Conservation (phyloP, 179 eudicot genomes). For the Spergularia azorica region DNA sequence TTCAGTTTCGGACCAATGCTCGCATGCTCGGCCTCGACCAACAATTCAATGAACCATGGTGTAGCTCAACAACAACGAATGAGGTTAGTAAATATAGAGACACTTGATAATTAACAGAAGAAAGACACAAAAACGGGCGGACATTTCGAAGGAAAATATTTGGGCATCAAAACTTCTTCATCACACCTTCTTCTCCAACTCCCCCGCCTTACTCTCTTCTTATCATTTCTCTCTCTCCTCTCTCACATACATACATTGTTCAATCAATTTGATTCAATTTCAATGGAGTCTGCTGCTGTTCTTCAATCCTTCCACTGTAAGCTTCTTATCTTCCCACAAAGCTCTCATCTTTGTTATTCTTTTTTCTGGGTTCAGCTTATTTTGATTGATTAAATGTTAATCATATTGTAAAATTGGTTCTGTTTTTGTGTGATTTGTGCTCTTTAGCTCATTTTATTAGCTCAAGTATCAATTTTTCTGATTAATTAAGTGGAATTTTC, state of each 20-base stretch:
- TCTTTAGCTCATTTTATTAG: neutral
- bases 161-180: neutral
- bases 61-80: no score
- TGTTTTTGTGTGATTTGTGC: neutral
- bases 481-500: neutral
- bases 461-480: slow-evolving; percentile 2
- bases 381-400: neutral
- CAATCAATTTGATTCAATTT: neutral
- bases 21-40: no score
- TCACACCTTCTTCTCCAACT: neutral
- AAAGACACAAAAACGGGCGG: slow-evolving; percentile 22
- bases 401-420: neutral
- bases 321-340: neutral
- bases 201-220: neutral
- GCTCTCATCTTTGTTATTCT: neutral
- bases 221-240: slow-evolving; percentile 11
- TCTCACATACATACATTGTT: neutral
- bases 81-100: no score
- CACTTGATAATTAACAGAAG: no score
- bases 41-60: no score
- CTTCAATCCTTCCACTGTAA: slow-evolving; percentile 34
- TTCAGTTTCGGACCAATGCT: no score
- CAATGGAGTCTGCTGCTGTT: slow-evolving; percentile 35
- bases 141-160: slow-evolving; percentile 29
- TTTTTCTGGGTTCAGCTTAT: neutral